Evolutionary conservation across 2,329 filamentous ascomycete species (phyloP).

Genomic region (Didymella exigua): DNA sequence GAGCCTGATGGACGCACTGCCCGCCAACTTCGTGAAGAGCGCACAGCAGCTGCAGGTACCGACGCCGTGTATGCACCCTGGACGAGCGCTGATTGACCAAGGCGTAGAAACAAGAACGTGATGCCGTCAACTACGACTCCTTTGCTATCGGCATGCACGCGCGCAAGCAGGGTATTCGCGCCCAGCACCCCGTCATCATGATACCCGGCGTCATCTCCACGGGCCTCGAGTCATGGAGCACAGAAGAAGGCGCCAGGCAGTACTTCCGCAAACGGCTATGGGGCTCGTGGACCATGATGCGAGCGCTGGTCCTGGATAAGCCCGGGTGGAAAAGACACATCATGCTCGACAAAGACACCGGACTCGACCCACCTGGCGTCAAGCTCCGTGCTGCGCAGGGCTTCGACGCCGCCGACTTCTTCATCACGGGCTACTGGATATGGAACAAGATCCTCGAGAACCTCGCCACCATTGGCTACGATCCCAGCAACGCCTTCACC

Average conservation of each 20-base stretch:
- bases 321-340: constrained; percentile 94
- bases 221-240: constrained; percentile 95
- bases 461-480: constrained; percentile 92
- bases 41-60: constrained; percentile 82
- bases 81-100: constrained; percentile 33
- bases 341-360: constrained; percentile 92
- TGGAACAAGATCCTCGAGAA: constrained; percentile 99
- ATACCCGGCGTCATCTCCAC: constrained; percentile 97
- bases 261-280: constrained; percentile 95
- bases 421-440: constrained; percentile 91
- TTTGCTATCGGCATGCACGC: constrained; percentile 90
- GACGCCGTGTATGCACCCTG: background rate
- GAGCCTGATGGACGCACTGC: constrained; percentile 82
- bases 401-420: constrained; percentile 97
- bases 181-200: constrained; percentile 92
- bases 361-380: constrained; percentile 85
- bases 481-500: constrained; percentile 76
- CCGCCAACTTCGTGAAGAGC: constrained; percentile 83
- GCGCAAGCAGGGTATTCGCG: constrained; percentile 77
- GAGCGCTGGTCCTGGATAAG: constrained; percentile 89
- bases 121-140: constrained; percentile 88
- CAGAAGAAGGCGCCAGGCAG: constrained; percentile 77
- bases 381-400: constrained; percentile 93
- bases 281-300: constrained; percentile 99
- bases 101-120: constrained; percentile 77